phyloP scores from a whole-genome alignment of 1,139 yeast species.

The Geotrichum macrosporum region DNA sequence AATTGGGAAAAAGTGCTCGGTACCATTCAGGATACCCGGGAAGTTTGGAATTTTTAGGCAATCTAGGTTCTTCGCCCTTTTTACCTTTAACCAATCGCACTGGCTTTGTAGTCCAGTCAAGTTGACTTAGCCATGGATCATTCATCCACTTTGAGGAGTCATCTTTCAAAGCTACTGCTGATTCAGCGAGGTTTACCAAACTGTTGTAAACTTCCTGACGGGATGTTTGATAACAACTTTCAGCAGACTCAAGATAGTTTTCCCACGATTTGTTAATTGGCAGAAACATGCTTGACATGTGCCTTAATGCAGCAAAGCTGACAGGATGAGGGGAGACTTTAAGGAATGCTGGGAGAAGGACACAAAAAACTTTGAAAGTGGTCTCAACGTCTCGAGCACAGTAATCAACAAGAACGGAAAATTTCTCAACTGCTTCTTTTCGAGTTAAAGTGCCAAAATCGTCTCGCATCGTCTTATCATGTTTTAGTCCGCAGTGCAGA shows the following conservation, averaged over 20 bases:
- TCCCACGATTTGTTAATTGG: slow-evolving; percentile 80
- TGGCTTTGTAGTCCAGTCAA: slow-evolving; percentile 77
- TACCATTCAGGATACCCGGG: slow-evolving; percentile 98
- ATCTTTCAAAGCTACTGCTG: slow-evolving; percentile 46
- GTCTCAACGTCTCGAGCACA: slow-evolving; percentile 82
- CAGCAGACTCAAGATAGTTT: slow-evolving; percentile 64
- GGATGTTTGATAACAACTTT: slow-evolving; percentile 57
- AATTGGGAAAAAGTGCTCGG: slow-evolving; percentile 58
- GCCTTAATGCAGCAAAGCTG: slow-evolving; percentile 81
- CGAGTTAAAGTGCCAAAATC: slow-evolving; percentile 56
- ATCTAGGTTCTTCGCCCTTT: slow-evolving; percentile 40
- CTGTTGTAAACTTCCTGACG: slow-evolving; percentile 55
- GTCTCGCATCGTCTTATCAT: slow-evolving; percentile 67
- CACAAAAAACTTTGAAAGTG: slow-evolving; percentile 65
- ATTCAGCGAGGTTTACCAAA: slow-evolving; percentile 56
- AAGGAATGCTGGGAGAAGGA: slow-evolving; percentile 65
- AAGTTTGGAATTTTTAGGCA: slow-evolving; percentile 62
- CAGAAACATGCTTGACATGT: slow-evolving; percentile 68
- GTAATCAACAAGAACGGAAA: slow-evolving; percentile 62
- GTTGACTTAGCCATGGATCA: slow-evolving; percentile 88
- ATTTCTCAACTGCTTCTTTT: slow-evolving; percentile 50
- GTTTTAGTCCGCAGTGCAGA: slow-evolving; percentile 67
- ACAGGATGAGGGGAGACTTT: slow-evolving; percentile 86
- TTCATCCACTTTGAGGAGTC: slow-evolving; percentile 33
- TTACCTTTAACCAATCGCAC: slow-evolving; percentile 65